phyloP scores from a whole-genome alignment of 352 stramenopile species.

The Stephanocyclus meneghinianus region DNA sequence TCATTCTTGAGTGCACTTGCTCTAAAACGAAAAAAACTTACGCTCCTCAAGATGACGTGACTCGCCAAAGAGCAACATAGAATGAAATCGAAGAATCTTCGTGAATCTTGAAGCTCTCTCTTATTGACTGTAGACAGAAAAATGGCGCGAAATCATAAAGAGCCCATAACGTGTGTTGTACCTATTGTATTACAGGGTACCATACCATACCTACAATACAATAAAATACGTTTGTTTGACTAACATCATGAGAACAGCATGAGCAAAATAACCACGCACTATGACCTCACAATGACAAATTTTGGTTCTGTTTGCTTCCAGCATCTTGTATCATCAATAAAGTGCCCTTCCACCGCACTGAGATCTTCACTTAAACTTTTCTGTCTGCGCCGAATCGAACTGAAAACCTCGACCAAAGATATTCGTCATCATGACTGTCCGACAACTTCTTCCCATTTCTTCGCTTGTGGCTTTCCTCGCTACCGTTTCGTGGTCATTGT shows the following conservation, averaged over 20 bases:
- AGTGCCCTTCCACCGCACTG: no score
- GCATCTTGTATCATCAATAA: no score
- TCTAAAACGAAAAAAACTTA: no score
- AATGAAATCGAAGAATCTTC: constrained; percentile 5
- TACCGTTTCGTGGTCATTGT: background rate
- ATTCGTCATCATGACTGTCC: background rate
- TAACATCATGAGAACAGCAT: no score
- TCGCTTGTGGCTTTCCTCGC: background rate
- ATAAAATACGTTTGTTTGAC: background rate
- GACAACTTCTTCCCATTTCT: background rate
- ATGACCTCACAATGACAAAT: no score
- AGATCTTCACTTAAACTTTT: background rate
- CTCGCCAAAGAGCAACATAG: background rate
- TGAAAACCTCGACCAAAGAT: background rate
- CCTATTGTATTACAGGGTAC: background rate
- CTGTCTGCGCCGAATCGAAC: background rate
- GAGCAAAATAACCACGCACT: no score
- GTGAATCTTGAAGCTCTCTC: background rate
- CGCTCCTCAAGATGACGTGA: no score
- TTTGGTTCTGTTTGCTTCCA: no score
- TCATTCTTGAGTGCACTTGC: no score
- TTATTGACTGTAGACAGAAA: background rate
- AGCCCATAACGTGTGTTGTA: background rate
- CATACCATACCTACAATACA: background rate
- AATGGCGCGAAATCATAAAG: background rate